Evolutionary conservation across 2,329 filamentous ascomycete genomes (phyloP).

Genomic region (Alternaria angustiovoidea): DNA sequence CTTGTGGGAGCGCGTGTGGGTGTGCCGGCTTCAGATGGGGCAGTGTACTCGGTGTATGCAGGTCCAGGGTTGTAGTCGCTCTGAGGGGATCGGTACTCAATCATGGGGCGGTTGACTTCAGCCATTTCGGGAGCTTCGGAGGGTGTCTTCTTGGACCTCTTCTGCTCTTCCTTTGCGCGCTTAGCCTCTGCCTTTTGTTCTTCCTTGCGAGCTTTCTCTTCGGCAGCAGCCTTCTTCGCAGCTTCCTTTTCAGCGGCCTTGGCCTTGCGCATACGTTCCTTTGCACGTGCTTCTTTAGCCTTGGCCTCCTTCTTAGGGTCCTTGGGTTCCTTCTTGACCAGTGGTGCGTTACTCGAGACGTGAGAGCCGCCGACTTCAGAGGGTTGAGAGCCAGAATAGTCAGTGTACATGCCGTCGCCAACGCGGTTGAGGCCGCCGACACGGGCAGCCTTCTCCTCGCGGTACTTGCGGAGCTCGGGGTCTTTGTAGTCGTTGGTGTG

Average conservation of each 20-base stretch:
- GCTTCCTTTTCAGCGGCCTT: constrained; percentile 50
- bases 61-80: constrained; percentile 28
- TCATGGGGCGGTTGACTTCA: constrained; percentile 36
- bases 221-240: constrained; percentile 41
- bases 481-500: constrained; percentile 62
- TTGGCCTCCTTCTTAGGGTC: constrained; percentile 51
- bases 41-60: constrained; percentile 40
- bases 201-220: constrained; percentile 56
- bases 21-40: constrained; percentile 32
- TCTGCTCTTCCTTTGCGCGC: constrained; percentile 52
- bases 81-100: constrained; percentile 27
- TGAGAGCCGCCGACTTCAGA: constrained; percentile 64
- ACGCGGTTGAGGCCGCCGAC: constrained; percentile 90
- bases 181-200: constrained; percentile 48
- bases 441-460: constrained; percentile 82
- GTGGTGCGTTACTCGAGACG: constrained; percentile 48
- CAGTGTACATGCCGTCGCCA: constrained; percentile 80
- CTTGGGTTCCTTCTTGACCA: constrained; percentile 53
- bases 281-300: constrained; percentile 52
- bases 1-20: constrained; percentile 27
- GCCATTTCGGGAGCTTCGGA: constrained; percentile 42
- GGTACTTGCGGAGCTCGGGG: constrained; percentile 79
- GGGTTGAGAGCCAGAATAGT: constrained; percentile 73
- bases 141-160: constrained; percentile 53
- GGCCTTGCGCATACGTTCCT: constrained; percentile 62